Evolutionary conservation across 129 eudicot species (phyloP).

Genomic region (Heracleum sosnowskyi): DNA sequence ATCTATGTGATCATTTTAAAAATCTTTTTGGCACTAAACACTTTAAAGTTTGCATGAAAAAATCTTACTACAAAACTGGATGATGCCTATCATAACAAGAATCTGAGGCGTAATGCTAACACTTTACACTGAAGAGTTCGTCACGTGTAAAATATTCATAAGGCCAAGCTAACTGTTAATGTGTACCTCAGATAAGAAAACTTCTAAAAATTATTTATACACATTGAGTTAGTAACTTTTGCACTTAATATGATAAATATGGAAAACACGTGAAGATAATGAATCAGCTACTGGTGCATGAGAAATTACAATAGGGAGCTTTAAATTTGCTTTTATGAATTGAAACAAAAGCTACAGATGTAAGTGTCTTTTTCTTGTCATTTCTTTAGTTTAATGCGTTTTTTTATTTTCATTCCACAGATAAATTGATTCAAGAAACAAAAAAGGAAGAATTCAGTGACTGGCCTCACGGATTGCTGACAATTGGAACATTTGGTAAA

Average conservation of each 20-base stretch:
- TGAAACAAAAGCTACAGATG: neutral
- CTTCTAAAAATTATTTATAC: neutral
- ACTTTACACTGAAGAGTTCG: neutral
- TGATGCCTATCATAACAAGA: neutral
- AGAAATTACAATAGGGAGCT: neutral
- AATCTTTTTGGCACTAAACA: neutral
- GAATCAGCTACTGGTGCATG: neutral
- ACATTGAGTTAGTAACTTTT: neutral
- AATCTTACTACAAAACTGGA: neutral
- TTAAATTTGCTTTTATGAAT: neutral
- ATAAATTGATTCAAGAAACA: conserved; percentile 43
- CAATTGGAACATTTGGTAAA: conserved; percentile 91
- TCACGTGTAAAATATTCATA: neutral
- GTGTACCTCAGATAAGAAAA: neutral
- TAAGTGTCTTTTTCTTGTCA: neutral
- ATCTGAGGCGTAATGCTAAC: neutral
- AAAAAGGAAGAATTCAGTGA: conserved; percentile 59
- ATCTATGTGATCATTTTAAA: neutral
- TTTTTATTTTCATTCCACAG: conserved; percentile 28
- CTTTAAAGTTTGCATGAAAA: neutral
- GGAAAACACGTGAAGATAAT: neutral
- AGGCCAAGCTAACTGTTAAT: neutral
- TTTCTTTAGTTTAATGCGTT: neutral
- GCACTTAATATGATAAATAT: neutral
- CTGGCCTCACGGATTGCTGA: conserved; percentile 77